Base-by-base conservation (phyloP, 805 yeast species). In the Candida palmyrensis region DNA sequence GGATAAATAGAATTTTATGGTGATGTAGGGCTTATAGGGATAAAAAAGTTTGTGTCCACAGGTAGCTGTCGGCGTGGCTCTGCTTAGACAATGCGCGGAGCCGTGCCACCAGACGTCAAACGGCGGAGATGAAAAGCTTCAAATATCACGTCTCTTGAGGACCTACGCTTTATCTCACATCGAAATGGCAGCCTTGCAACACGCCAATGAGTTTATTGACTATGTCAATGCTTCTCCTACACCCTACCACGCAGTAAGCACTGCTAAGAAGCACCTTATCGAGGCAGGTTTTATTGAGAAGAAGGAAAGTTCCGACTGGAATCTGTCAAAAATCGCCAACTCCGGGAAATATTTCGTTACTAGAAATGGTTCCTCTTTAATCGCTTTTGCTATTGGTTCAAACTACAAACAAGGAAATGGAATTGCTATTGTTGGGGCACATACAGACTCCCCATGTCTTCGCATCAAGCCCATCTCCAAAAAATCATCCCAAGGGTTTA, bases 381-480 rank as follows among this genome's bases (percentile, higher is more conserved):
- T 90, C 43, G 96, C 96, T 1, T 89, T 90, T 59, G 74, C 79
- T 2, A 80, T 87, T 13, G 96, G 96, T 23, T 71, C 71, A 2
- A 51, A 75, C 30, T 85, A 83, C 77, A 48, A 55, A 33, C 79
- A 83, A 3, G 96, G 95, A 8, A 78, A 81, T 41, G 90, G 95
- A 7, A 68, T 88, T 40, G 77, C 97, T 4, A 79, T 92, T 33
- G 82, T 89, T 22, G 98, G 97, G 12, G 96, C 96, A 2, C 98
- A 90, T 58, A 89, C 97, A 0, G 98, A 90, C 57, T 84, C 95
- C 4, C 97, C 97, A 8, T 78, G 86, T 20, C 67, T 90, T 43
- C 73, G 95, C 52, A 75, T 90, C 44, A 92, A 90, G 61, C 98
- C 98, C 9, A 67, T 82, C 19, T 83, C 95, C 16, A 77, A 79